Conservation (phyloP, 441 rosid species). For the Populus trichocarpa region DNA sequence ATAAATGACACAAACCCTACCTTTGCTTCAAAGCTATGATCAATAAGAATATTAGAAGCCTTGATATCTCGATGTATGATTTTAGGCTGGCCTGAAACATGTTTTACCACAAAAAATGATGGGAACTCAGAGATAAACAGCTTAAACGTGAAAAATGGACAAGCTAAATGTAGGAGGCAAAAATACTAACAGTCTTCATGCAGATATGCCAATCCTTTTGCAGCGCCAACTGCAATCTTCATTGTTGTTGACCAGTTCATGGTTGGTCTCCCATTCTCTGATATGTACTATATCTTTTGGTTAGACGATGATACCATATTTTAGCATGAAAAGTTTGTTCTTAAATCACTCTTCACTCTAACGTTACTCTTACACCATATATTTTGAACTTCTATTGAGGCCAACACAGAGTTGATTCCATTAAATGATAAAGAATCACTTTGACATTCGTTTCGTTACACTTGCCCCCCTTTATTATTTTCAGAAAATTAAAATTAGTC, state of each 20-base stretch:
- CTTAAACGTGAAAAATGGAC: neutral
- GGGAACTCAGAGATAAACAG: conserved; percentile 3
- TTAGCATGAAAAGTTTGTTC: neutral
- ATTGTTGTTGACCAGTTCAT: conserved; percentile 12
- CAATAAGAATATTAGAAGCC: conserved; percentile 80
- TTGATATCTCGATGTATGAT: conserved; percentile 98
- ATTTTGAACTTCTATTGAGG: neutral
- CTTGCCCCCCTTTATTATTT: neutral
- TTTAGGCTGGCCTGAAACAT: conserved; percentile 81
- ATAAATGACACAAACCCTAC: conserved; percentile 30
- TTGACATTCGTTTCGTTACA: neutral
- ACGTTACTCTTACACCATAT: neutral
- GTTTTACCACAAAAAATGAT: neutral
- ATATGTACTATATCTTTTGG: neutral
- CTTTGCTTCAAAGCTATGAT: conserved; percentile 88
- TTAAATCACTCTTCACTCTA: neutral
- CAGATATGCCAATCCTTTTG: conserved; percentile 14
- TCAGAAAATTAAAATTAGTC: neutral
- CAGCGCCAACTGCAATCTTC: conserved; percentile 8
- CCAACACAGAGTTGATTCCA: neutral
- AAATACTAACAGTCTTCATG: conserved; percentile 61
- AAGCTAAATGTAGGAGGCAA: neutral
- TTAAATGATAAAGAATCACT: neutral
- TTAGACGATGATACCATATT: neutral
- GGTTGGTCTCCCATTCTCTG: neutral